Base-by-base conservation (phyloP, 2,329 filamentous ascomycete species). In the Neoarthrinium moseri region DNA sequence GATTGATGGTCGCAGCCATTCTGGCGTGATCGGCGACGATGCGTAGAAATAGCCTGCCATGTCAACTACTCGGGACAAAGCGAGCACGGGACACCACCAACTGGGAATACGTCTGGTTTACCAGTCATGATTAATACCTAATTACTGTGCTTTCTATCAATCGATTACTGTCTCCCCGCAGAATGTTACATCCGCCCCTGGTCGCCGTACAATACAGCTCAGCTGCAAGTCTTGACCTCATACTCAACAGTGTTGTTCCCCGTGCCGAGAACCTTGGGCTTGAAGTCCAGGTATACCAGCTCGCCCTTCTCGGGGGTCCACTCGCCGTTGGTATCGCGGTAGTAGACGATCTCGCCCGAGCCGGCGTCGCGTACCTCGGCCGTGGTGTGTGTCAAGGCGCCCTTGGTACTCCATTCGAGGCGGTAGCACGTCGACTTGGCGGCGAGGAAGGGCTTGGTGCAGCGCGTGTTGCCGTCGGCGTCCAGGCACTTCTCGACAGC, bases 161-260 rank as follows among this genome's bases (percentile, higher is more conserved):
- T n/a, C n/a, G n/a, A n/a, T n/a, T n/a, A n/a, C n/a, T n/a, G n/a
- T n/a, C n/a, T n/a, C n/a, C n/a, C n/a, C n/a, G n/a, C n/a, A n/a
- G n/a, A n/a, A n/a, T n/a, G n/a, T 29, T 29, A 7, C 26, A 29
- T 8, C 8, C 26, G 26, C 26, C 26, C n/a, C 26, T 29, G 26
- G 26, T 29, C 26, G 8, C n/a, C 26, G n/a, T 8, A 29, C 26
- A 29, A 29, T n/a, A 29, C n/a, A 29, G 8, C 12, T 51, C 23
- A 62, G 32, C 64, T 57, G 45, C 66, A 69, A 18, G 62, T 66
- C 35, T 50, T 63, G 22, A 73, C 68, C 48, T 62, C 59, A 46
- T 72, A 74, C 37, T 68, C 62, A 6, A 74, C 70, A 2, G 70
- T 73, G 49, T 69, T 59, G 35, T 73, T 73, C 3, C 70, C 70